These are phyloP conservation scores for Tetracentron sinense DNA, from an alignment of 164 flowering plant species.

Conservation along the genomic window DNA sequence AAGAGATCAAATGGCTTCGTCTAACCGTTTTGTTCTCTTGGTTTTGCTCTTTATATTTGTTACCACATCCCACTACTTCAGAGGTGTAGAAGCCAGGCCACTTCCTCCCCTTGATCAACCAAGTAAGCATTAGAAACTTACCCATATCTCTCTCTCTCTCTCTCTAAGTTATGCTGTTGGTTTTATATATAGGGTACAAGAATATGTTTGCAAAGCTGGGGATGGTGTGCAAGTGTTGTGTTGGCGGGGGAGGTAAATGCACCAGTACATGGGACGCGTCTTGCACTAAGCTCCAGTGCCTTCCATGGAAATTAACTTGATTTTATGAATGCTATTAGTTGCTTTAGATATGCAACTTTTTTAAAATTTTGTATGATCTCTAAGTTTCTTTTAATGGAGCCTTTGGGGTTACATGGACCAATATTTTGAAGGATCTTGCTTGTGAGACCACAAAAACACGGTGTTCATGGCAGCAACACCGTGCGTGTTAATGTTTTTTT, in stretches of 20 bases:
- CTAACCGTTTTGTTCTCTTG: not conserved
- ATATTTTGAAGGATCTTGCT: too few species aligned
- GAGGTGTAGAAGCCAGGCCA: not conserved
- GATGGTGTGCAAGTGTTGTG: conserved; percentile 41
- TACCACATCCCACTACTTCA: not conserved
- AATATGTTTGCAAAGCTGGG: conserved; percentile 29
- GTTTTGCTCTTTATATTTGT: not conserved
- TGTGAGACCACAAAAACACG: too few species aligned
- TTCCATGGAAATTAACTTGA: conserved; percentile 47
- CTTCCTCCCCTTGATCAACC: not conserved
- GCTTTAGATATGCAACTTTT: too few species aligned
- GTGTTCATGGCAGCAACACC: too few species aligned
- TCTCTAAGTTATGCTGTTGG: not conserved
- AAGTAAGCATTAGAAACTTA: not conserved
- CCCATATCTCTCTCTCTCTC: conserved; percentile 2
- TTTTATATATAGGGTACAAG: conserved; percentile 13
- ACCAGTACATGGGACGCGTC: conserved; percentile 25
- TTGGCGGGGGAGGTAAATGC: conserved; percentile 28
- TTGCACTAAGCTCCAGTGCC: conserved; percentile 40
- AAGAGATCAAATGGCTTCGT: not conserved
- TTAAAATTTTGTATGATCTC: too few species aligned
- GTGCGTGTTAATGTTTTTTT: too few species aligned
- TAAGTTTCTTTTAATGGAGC: too few species aligned
- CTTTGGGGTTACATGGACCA: too few species aligned
- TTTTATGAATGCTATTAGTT: too few species aligned